phyloP scores from a whole-genome alignment of 1,284 basidiomycete genomes.

The Melanopsichium pennsylvanicum region DNA sequence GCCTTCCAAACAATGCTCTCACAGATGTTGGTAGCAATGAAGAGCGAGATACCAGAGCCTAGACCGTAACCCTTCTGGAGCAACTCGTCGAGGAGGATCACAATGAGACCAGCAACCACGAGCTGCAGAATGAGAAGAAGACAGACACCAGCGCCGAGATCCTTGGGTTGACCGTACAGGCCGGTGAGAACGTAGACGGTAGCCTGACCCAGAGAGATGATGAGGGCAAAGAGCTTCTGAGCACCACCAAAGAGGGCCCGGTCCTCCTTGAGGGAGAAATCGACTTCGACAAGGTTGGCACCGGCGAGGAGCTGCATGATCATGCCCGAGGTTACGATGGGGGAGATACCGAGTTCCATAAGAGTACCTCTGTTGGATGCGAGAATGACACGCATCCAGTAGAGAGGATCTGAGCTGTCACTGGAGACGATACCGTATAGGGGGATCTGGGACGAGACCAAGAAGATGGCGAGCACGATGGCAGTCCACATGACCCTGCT shows the following conservation, averaged over 20 bases:
- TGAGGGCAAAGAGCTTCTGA: slow-evolving; percentile 96
- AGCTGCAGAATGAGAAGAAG: slow-evolving; percentile 93
- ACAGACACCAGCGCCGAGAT: slow-evolving; percentile 95
- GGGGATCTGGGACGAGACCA: slow-evolving; percentile 65
- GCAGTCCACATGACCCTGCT: slow-evolving; percentile 65
- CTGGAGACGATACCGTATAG: slow-evolving; percentile 66
- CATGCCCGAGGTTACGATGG: slow-evolving; percentile 95
- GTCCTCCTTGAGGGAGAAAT: slow-evolving; percentile 97
- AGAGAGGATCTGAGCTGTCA: slow-evolving; percentile 79
- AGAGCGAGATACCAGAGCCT: slow-evolving; percentile 96
- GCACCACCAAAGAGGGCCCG: slow-evolving; percentile 93
- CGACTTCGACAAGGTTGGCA: slow-evolving; percentile 95
- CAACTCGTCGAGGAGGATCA: slow-evolving; percentile 97
- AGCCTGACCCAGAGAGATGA: slow-evolving; percentile 94
- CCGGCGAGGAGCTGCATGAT: slow-evolving; percentile 99
- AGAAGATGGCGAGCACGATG: slow-evolving; percentile 65
- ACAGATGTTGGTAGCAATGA: slow-evolving; percentile 99
- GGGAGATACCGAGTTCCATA: slow-evolving; percentile 98
- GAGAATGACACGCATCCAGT: slow-evolving; percentile 99
- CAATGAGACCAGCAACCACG: slow-evolving; percentile 90
- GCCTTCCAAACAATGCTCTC: slow-evolving; percentile 99
- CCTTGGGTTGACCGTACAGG: slow-evolving; percentile 90
- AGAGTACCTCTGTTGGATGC: slow-evolving; percentile 97
- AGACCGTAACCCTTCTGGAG: slow-evolving; percentile 99
- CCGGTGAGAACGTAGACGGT: slow-evolving; percentile 97